These are phyloP conservation scores for Orobanche coerulescens DNA, from an alignment of 257 asterid species.

Conservation along the genomic window DNA sequence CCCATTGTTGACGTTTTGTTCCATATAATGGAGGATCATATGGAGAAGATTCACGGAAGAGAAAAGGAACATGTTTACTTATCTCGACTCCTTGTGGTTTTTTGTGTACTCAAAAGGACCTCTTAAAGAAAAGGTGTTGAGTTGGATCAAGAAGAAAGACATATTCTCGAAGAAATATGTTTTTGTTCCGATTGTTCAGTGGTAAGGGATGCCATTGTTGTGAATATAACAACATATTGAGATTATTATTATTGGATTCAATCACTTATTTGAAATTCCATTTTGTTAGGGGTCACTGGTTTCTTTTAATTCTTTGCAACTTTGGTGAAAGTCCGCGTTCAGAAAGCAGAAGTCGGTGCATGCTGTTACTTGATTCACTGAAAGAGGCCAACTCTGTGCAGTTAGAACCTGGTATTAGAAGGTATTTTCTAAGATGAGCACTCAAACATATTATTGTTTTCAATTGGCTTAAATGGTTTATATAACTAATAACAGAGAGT, in stretches of 20 bases:
- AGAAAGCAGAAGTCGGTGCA: constrained; percentile 37
- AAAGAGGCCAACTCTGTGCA: constrained; percentile 22
- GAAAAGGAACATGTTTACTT: constrained; percentile 16
- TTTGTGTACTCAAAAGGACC: constrained; percentile 18
- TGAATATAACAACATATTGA: constrained; percentile 9
- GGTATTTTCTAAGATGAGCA: constrained; percentile 24
- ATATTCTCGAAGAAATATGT: constrained; percentile 38
- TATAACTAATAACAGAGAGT: background rate
- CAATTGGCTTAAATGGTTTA: background rate
- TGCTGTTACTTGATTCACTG: constrained; percentile 65
- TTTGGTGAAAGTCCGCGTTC: constrained; percentile 38
- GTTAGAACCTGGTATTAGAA: constrained; percentile 56
- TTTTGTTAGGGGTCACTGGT: constrained; percentile 64
- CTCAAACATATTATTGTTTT: background rate
- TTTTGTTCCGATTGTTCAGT: constrained; percentile 32
- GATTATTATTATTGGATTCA: background rate
- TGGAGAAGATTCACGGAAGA: constrained; percentile 27
- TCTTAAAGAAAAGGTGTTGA: constrained; percentile 25
- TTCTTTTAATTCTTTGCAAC: constrained; percentile 69
- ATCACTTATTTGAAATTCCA: constrained; percentile 10
- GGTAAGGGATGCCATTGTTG: constrained; percentile 21
- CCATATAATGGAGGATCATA: constrained; percentile 22
- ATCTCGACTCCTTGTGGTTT: constrained; percentile 35
- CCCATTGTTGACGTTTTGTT: constrained; percentile 8
- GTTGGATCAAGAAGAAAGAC: constrained; percentile 31